Evolutionary conservation across 2,329 filamentous ascomycete genomes (phyloP).

Genomic region (Aspergillus sp.): DNA sequence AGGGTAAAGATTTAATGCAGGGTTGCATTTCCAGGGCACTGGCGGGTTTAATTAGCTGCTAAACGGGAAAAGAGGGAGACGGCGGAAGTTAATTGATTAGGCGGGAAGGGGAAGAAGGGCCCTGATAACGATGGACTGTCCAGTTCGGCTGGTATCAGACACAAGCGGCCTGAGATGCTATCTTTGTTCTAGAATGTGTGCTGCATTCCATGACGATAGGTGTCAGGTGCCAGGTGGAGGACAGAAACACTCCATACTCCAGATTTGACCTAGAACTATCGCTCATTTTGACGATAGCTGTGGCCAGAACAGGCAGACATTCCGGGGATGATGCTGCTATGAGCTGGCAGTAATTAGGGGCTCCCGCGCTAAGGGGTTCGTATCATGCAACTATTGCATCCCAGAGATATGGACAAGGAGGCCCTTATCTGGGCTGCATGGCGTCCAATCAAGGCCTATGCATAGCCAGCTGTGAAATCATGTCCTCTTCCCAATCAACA

Average conservation of each 20-base stretch:
- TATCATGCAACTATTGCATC: constrained; percentile 5
- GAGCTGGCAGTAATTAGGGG: neutral
- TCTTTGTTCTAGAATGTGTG: neutral
- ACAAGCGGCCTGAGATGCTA: neutral
- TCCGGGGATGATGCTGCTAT: neutral
- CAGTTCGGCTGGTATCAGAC: neutral
- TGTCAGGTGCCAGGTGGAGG: neutral
- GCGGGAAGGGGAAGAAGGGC: neutral
- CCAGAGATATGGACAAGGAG: neutral
- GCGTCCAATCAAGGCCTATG: neutral
- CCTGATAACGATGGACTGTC: neutral
- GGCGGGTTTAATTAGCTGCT: no score
- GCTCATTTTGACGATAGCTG: neutral
- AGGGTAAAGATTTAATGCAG: no score
- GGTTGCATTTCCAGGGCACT: no score
- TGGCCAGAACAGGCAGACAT: constrained; percentile 2
- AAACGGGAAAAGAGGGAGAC: no score
- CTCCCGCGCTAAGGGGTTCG: constrained; percentile 3
- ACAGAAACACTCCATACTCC: neutral
- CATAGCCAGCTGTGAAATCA: neutral
- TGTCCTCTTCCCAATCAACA: neutral
- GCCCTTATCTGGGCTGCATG: neutral
- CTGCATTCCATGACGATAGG: neutral
- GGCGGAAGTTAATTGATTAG: neutral
- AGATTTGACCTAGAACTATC: neutral